Base-by-base conservation (phyloP, 2,329 filamentous ascomycete species). In the Hypoxylon sp. region DNA sequence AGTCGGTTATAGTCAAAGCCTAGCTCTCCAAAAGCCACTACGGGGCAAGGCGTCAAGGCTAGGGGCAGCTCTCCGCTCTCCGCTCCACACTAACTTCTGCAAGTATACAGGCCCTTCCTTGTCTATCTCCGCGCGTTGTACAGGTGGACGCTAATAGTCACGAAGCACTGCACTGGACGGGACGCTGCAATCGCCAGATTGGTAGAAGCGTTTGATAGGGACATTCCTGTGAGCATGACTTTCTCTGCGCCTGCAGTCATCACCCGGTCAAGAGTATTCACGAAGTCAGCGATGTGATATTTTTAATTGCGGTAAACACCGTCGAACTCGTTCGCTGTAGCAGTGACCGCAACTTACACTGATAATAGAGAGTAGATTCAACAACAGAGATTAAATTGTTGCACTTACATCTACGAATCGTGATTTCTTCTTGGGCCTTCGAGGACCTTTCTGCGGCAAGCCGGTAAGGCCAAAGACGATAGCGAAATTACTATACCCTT, bases 1-100 rank as follows among this genome's bases (percentile, higher is more conserved):
- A 83, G 73, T 4, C 80, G 76, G 39, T 83, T 82, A 43, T 84
- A 85, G 52, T 85, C 83, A 1, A 85, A 73, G 0, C 82, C 82
- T 1, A 85, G 72, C 50, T 85, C 82, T 1, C 82, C 83, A 59
- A 80, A 84, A 1, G 82, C 82, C 0, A 75, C 78, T 2, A 84
- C 67, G 2, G 77, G 72, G 65, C 70, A 62, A 0, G 68, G 53
- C 1, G 72, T 43, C 15, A 75, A 67, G 1, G 68, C 62, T n/a
- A 1, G 76, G 62, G 0, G 73, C 73, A 0, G 72, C 67, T 4
- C 54, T 55, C 1, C 77, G 68, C 52, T 51, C 1, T 71, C 64
- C 0, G 64, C 69, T 51, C 1, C 71, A 63, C 0, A 64, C 69
- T 4, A 79, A 63, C 17, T 75, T 70, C 4, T 61, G 70, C 54